phyloP scores from a whole-genome alignment of 164 flowering plant genomes.

The Stephania japonica region DNA sequence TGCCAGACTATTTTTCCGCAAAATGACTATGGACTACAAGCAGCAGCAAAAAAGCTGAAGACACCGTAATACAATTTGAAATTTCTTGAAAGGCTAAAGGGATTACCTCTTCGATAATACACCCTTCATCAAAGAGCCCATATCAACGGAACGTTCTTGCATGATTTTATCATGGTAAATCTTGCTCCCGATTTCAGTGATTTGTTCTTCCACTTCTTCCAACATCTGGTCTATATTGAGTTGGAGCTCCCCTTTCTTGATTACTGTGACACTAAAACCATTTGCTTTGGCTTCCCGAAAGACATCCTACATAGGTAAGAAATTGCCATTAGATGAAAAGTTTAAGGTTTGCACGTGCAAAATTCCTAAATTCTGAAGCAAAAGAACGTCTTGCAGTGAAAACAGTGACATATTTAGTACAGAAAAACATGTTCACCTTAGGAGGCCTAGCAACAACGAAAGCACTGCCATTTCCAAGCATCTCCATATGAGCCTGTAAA shows the following conservation, averaged over 20 bases:
- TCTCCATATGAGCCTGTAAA: constrained; percentile 78
- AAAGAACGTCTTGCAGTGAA: background rate
- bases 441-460: constrained; percentile 81
- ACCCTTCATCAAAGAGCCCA: constrained; percentile 64
- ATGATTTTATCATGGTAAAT: constrained; percentile 78
- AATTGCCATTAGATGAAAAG: background rate
- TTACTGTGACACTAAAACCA: constrained; percentile 80
- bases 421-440: constrained; percentile 42
- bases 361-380: background rate
- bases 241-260: constrained; percentile 71
- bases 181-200: constrained; percentile 84
- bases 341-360: background rate
- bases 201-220: constrained; percentile 79
- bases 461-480: constrained; percentile 81
- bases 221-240: constrained; percentile 71
- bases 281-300: constrained; percentile 85
- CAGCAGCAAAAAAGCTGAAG: background rate
- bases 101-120: constrained; percentile 56
- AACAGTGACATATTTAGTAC: background rate
- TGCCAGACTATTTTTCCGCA: background rate
- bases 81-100: constrained; percentile 16
- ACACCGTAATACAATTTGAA: background rate
- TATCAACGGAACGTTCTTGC: constrained; percentile 60
- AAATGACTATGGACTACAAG: background rate
- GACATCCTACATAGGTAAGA: constrained; percentile 46